Percentiles rank a stretch among this genome's conserved stretches.
Evolutionary conservation across 169 alveolate species (phyloP).

Genomic region (Eimeria maxima): DNA sequence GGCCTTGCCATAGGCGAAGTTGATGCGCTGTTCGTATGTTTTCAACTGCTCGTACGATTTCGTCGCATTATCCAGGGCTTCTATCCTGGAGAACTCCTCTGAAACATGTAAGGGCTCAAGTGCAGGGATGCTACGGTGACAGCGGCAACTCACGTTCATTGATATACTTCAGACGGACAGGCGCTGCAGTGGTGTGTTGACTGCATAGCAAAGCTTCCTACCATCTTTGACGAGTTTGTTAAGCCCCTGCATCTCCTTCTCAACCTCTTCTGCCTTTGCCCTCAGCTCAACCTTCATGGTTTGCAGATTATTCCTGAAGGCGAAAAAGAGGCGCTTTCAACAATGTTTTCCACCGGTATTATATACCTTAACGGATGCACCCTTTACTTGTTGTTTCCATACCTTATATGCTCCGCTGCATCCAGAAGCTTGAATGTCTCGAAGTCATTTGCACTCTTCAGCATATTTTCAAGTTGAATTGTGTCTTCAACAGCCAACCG

Average conservation of each 20-base stretch:
- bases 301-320: slow-evolving; percentile 57
- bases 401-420: slow-evolving; percentile 82
- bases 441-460: slow-evolving; percentile 61
- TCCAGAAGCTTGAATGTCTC: slow-evolving; percentile 80
- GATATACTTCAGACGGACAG: background rate
- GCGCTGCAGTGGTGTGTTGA: background rate
- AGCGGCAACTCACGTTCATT: background rate
- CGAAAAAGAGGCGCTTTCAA: background rate
- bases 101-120: slow-evolving; percentile 8
- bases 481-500: slow-evolving; percentile 82
- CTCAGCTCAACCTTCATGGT: slow-evolving; percentile 73
- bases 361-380: background rate
- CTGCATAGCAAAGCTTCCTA: background rate
- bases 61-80: slow-evolving; percentile 27
- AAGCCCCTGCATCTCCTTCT: slow-evolving; percentile 76
- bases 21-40: slow-evolving; percentile 70
- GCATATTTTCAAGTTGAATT: slow-evolving; percentile 79
- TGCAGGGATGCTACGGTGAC: background rate
- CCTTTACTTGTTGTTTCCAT: background rate
- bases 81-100: slow-evolving; percentile 46
- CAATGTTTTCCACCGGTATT: background rate
- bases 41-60: slow-evolving; percentile 58
- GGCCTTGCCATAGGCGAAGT: slow-evolving; percentile 74
- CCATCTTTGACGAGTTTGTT: slow-evolving; percentile 58
- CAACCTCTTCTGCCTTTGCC: slow-evolving; percentile 70